These are phyloP conservation scores for Aspergillus glaucus DNA, from an alignment of 2,329 filamentous ascomycete genomes.

Conservation along the genomic window DNA sequence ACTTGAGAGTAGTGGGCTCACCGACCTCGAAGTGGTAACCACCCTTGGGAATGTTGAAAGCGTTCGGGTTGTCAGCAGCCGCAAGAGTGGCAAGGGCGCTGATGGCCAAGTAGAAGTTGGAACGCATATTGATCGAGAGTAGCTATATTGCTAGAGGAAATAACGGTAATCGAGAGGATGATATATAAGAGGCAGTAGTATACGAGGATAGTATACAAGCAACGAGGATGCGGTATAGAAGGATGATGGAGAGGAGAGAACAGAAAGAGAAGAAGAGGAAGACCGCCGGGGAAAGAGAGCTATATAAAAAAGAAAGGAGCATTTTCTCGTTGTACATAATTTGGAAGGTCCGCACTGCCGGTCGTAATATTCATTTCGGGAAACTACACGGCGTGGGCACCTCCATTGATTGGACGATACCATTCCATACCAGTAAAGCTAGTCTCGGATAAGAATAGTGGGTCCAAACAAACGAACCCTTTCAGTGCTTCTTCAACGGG, in stretches of 20 bases:
- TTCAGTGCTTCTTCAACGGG: neutral
- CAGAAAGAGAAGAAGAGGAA: constrained; percentile 5
- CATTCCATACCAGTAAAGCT: neutral
- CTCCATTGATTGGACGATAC: neutral
- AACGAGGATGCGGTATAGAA: constrained; percentile 2
- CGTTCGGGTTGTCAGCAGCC: constrained; percentile 38
- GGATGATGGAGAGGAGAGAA: constrained; percentile 3
- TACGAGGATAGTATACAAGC: constrained; percentile 1
- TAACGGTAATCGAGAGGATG: neutral
- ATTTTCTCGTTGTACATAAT: neutral
- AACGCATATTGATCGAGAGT: constrained; percentile 37
- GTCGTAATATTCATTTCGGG: neutral
- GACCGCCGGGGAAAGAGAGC: constrained; percentile 7
- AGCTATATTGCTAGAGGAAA: neutral
- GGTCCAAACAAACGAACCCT: neutral
- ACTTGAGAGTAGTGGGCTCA: constrained; percentile 40
- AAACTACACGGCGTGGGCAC: neutral
- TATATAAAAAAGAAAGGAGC: constrained; percentile 5
- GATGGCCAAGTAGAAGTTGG: constrained; percentile 37
- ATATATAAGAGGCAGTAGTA: neutral
- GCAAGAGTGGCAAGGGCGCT: constrained; percentile 41
- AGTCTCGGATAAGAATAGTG: neutral
- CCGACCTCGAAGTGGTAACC: constrained; percentile 44
- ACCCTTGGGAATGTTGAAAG: constrained; percentile 42
- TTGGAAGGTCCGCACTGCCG: neutral